These are phyloP conservation scores for Amoebophrya sp. DNA, from an alignment of 169 alveolate genomes.

Conservation along the genomic window DNA sequence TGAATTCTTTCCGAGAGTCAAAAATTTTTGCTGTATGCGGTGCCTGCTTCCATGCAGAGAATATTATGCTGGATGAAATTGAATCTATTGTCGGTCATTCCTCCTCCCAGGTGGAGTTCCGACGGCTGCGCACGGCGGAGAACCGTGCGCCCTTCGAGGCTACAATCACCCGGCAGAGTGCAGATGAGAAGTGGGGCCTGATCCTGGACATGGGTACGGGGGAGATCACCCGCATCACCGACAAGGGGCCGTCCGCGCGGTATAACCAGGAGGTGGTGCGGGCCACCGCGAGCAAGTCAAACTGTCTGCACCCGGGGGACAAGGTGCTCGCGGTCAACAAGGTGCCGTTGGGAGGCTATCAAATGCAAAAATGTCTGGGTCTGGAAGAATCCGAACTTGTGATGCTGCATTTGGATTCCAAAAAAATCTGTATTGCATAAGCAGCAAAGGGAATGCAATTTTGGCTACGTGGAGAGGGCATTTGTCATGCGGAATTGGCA, in stretches of 20 bases:
- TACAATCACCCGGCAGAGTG: not conserved
- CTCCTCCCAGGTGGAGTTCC: not conserved
- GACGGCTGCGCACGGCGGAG: not conserved
- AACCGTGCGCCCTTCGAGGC: slow-evolving; percentile 1
- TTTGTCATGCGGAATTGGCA: no score
- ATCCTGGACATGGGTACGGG: not conserved
- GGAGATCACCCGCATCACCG: not conserved
- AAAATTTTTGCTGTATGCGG: no score
- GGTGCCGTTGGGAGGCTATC: slow-evolving; percentile 21
- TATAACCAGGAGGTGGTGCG: not conserved
- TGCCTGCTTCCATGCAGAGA: no score
- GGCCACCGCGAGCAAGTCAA: not conserved
- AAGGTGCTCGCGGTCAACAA: not conserved
- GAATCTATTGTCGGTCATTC: no score
- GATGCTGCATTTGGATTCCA: no score
- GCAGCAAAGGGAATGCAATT: no score
- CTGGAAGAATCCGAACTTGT: no score
- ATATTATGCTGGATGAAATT: no score
- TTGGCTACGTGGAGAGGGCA: no score
- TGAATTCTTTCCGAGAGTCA: no score
- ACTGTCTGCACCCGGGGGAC: not conserved
- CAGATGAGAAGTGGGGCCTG: not conserved
- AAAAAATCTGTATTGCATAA: no score
- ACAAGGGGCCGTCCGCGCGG: not conserved
- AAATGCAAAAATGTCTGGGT: no score